Conservation (phyloP, 1,139 yeast genomes). For the Zygoascus sp. region DNA sequence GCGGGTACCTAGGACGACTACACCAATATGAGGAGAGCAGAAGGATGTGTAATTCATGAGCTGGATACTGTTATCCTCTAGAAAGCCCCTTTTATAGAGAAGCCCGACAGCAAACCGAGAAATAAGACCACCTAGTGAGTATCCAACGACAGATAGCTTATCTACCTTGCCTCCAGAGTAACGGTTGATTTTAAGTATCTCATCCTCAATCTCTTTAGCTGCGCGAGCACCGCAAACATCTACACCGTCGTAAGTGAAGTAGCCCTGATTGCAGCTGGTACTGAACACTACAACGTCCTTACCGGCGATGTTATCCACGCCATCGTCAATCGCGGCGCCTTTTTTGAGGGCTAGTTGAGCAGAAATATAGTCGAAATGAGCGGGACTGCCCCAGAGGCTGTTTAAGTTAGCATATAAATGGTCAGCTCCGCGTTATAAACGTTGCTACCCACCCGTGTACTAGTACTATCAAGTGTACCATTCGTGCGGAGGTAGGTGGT, state of each 20-base stretch:
- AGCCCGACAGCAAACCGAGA: slow-evolving; percentile 74
- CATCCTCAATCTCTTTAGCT: slow-evolving; percentile 56
- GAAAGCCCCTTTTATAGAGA: slow-evolving; percentile 50
- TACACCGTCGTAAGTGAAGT: slow-evolving; percentile 78
- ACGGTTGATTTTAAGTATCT: slow-evolving; percentile 39
- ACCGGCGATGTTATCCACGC: slow-evolving; percentile 15
- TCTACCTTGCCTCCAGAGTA: slow-evolving; percentile 22
- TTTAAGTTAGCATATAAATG: no score
- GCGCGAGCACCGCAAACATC: slow-evolving; percentile 79
- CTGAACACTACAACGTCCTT: slow-evolving; percentile 45
- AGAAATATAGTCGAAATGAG: slow-evolving; percentile 56
- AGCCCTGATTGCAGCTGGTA: slow-evolving; percentile 59
- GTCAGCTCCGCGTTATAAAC: no score
- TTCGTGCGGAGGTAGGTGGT: not conserved
- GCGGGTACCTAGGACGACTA: slow-evolving; percentile 55
- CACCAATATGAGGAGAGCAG: slow-evolving; percentile 83
- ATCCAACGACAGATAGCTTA: slow-evolving; percentile 64
- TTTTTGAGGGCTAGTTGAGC: slow-evolving; percentile 24
- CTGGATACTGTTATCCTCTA: slow-evolving; percentile 36
- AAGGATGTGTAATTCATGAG: slow-evolving; percentile 56
- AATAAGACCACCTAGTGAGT: slow-evolving; percentile 78
- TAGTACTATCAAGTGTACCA: slow-evolving; percentile 56
- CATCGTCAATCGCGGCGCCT: slow-evolving; percentile 27
- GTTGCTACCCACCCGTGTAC: slow-evolving; percentile 66
- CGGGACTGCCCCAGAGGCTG: slow-evolving; percentile 70